These are phyloP conservation scores for Sarocladium kiliense DNA, from an alignment of 2,329 filamentous ascomycete species.

Conservation along the genomic window DNA sequence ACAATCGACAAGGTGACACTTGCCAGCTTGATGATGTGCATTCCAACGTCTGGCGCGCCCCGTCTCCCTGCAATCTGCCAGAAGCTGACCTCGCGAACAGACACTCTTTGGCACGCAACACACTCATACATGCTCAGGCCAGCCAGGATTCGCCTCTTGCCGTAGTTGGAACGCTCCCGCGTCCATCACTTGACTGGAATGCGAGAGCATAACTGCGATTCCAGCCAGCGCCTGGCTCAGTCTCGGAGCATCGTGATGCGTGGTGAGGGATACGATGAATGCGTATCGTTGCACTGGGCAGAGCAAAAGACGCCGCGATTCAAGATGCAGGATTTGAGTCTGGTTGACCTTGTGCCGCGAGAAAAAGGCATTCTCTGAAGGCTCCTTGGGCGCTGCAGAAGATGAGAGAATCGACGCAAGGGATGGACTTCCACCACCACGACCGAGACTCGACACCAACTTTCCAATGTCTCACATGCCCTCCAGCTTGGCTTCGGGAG, in stretches of 20 bases:
- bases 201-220: background rate
- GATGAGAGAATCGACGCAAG: background rate
- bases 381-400: background rate
- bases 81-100: background rate
- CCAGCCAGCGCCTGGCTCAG: background rate
- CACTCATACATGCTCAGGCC: background rate
- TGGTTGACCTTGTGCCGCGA: background rate
- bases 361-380: background rate
- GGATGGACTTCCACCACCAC: background rate
- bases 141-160: background rate
- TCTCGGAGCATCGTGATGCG: background rate
- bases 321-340: background rate
- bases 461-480: constrained; percentile 3
- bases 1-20: background rate
- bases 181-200: constrained; percentile 6
- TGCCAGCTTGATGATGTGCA: background rate
- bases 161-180: background rate
- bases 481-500: background rate
- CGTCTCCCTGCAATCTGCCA: constrained; percentile 4
- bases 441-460: constrained; percentile 1
- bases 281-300: background rate
- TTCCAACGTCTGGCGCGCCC: constrained; percentile 1
- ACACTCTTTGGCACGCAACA: constrained; percentile 3
- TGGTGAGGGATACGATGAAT: background rate
- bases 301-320: background rate